Percentiles rank a stretch among this genome's conserved stretches.
These are phyloP conservation scores for Candida sphagnicola DNA, from an alignment of 805 yeast species.

Conservation along the genomic window DNA sequence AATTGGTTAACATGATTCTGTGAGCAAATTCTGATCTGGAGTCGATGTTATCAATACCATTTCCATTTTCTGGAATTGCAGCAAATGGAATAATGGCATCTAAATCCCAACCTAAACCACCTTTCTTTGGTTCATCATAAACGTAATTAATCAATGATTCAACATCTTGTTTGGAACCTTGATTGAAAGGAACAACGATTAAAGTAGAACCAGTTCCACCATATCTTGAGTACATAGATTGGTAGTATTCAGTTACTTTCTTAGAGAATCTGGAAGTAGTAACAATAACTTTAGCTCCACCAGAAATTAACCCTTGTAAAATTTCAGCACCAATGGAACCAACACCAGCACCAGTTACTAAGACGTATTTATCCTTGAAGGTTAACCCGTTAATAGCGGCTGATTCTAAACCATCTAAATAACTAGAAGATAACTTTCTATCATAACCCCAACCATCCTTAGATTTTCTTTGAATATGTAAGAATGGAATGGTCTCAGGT, in stretches of 20 bases:
- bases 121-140: conserved; percentile 76
- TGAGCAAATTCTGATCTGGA: conserved; percentile 97
- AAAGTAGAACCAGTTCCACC: conserved; percentile 92
- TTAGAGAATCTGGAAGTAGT: conserved; percentile 95
- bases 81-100: conserved; percentile 97
- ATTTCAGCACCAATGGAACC: conserved; percentile 99
- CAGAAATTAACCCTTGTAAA: conserved; percentile 88
- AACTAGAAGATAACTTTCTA: conserved; percentile 67
- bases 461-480: conserved; percentile 81
- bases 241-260: conserved; percentile 93
- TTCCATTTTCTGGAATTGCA: conserved; percentile 98
- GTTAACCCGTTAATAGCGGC: conserved; percentile 95
- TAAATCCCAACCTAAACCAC: conserved; percentile 97
- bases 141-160: conserved; percentile 80
- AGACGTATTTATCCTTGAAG: conserved; percentile 81
- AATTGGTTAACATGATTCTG: conserved; percentile 95
- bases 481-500: conserved; percentile 87
- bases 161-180: conserved; percentile 94
- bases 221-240: conserved; percentile 83
- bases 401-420: conserved; percentile 85
- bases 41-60: conserved; percentile 87
- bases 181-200: conserved; percentile 97
- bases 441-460: conserved; percentile 84
- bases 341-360: conserved; percentile 97
- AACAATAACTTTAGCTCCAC: conserved; percentile 97